phyloP scores from a whole-genome alignment of 192 early-diverging fungal species.

The Neocallimastix lanati region DNA sequence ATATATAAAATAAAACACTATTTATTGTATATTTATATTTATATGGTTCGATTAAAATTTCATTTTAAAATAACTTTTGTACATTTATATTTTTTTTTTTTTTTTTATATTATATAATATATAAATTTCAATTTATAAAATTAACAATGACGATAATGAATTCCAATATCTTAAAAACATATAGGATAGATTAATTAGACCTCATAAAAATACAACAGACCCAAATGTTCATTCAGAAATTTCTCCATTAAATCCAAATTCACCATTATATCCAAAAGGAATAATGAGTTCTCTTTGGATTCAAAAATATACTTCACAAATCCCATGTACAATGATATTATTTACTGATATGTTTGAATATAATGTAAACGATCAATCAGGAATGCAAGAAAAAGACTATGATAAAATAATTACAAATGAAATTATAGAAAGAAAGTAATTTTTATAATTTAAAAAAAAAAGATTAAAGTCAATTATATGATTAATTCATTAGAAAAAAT shows the following conservation, averaged over 20 bases:
- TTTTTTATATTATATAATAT: no score
- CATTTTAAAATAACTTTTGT: no score
- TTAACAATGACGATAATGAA: no score
- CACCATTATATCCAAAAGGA: constrained; percentile 67
- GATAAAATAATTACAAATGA: constrained; percentile 37
- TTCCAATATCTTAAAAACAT: no score
- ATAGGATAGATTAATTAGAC: not conserved
- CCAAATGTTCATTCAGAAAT: constrained; percentile 24
- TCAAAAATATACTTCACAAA: constrained; percentile 19
- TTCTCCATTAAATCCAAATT: constrained; percentile 45
- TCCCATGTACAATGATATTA: not conserved
- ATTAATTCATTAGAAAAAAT: no score
- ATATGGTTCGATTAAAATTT: no score
- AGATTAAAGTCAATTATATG: no score
- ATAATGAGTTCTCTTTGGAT: constrained; percentile 58
- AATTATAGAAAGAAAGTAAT: constrained; percentile 47
- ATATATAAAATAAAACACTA: no score
- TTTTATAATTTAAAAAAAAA: no score
- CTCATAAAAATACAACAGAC: not conserved
- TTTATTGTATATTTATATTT: no score
- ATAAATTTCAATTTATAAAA: no score
- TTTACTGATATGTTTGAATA: not conserved
- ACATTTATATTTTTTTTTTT: no score
- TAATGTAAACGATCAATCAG: constrained; percentile 10
- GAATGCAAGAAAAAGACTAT: constrained; percentile 36